Evolutionary conservation across 805 yeast species (phyloP).

Genomic region (Candida verbasci): DNA sequence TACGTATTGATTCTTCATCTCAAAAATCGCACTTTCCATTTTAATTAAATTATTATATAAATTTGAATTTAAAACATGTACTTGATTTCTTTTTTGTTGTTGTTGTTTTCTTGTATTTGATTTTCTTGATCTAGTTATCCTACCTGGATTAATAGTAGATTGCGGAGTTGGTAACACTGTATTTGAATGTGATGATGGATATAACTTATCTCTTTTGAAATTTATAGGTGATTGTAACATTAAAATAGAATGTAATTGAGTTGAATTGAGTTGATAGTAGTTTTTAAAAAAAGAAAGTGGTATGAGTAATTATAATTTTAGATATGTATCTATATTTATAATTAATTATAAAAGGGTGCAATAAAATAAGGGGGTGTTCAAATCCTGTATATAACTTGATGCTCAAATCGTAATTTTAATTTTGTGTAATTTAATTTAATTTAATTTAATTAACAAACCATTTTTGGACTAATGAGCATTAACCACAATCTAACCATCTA

Average conservation of each 20-base stretch:
- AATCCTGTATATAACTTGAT: too few relatives aligned
- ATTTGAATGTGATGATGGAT: too few relatives aligned
- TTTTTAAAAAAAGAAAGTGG: not conserved
- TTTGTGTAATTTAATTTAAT: not conserved
- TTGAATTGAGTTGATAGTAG: too few relatives aligned
- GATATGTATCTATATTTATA: not conserved
- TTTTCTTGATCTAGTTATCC: too few relatives aligned
- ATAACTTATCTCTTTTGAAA: not conserved
- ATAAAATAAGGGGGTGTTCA: too few relatives aligned
- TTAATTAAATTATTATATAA: not conserved
- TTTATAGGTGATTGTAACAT: constrained; percentile 4
- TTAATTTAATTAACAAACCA: too few relatives aligned
- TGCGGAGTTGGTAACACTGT: not conserved
- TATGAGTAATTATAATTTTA: not conserved
- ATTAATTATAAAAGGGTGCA: too few relatives aligned
- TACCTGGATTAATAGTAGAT: not conserved
- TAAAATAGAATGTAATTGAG: not conserved
- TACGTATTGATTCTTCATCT: not conserved
- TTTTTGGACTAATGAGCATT: too few relatives aligned
- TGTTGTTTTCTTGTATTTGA: too few relatives aligned
- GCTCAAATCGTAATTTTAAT: too few relatives aligned
- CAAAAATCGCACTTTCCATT: not conserved
- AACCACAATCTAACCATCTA: not conserved
- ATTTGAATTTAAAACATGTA: too few relatives aligned
- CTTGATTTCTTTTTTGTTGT: too few relatives aligned